These are phyloP conservation scores for Fragilariopsis cylindrus DNA, from an alignment of 108 stramenopile species.

Conservation along the genomic window DNA sequence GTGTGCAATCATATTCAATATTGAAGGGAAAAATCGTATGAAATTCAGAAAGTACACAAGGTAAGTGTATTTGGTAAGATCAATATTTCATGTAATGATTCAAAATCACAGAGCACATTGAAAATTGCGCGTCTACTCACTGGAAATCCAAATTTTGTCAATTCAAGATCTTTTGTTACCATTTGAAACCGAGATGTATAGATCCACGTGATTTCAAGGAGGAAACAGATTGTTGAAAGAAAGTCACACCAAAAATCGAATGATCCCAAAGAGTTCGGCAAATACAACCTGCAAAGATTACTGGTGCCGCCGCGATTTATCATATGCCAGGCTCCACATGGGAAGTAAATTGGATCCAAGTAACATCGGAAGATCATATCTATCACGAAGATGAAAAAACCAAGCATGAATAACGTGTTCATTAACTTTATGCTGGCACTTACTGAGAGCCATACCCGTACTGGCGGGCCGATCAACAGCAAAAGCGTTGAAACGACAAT, in stretches of 20 bases:
- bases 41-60: neutral
- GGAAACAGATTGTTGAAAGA: conserved; percentile 48
- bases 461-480: conserved; percentile 57
- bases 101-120: neutral
- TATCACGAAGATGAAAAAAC: conserved; percentile 40
- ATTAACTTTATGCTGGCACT: conserved; percentile 38
- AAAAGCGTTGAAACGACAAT: conserved; percentile 40
- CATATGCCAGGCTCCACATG: conserved; percentile 10
- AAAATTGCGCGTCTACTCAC: conserved; percentile 29
- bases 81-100: neutral
- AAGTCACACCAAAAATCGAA: conserved; percentile 75
- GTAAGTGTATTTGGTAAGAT: neutral
- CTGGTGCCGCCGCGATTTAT: conserved; percentile 19
- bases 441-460: conserved; percentile 48
- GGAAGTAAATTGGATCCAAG: conserved; percentile 51
- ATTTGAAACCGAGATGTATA: conserved; percentile 16
- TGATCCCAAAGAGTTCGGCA: conserved; percentile 39
- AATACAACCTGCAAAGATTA: conserved; percentile 22
- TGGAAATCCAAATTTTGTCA: conserved; percentile 48
- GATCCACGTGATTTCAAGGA: conserved; percentile 56
- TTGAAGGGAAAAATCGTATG: neutral
- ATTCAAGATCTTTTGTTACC: conserved; percentile 3
- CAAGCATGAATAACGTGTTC: conserved; percentile 42
- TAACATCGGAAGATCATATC: conserved; percentile 55
- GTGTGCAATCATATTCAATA: neutral